These are phyloP conservation scores for Fusarium sp. DNA, from an alignment of 2,329 filamentous ascomycete species.

Conservation along the genomic window DNA sequence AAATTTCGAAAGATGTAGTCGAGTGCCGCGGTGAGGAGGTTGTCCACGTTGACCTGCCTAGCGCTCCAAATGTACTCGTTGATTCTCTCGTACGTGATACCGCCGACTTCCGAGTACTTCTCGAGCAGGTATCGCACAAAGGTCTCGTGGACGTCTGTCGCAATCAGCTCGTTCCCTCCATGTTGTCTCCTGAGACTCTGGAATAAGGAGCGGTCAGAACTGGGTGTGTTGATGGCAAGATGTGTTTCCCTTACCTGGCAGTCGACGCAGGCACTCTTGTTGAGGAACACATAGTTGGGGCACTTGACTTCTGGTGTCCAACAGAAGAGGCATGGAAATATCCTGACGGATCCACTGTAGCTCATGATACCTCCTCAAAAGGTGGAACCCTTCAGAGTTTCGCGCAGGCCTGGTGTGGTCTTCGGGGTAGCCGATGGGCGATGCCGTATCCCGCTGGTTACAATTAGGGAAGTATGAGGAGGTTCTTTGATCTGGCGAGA, in stretches of 20 bases:
- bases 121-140: slow-evolving; percentile 41
- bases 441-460: not conserved
- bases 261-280: slow-evolving; percentile 37
- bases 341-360: slow-evolving; percentile 22
- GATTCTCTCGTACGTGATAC: slow-evolving; percentile 37
- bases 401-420: not conserved
- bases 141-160: slow-evolving; percentile 36
- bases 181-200: slow-evolving; percentile 25
- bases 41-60: slow-evolving; percentile 32
- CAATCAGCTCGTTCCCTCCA: slow-evolving; percentile 23
- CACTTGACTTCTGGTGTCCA: slow-evolving; percentile 42
- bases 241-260: slow-evolving; percentile 32
- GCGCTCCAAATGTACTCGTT: slow-evolving; percentile 33
- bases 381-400: not conserved
- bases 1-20: slow-evolving; percentile 40
- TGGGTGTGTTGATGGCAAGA: not conserved
- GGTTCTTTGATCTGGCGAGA: not conserved
- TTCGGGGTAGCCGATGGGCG: not conserved
- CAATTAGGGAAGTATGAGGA: not conserved
- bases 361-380: slow-evolving; percentile 25
- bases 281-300: slow-evolving; percentile 39
- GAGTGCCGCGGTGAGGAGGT: slow-evolving; percentile 32
- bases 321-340: slow-evolving; percentile 35
- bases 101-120: slow-evolving; percentile 34
- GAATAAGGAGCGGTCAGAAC: not conserved